These are phyloP conservation scores for Canariomyces notabilis DNA, from an alignment of 2,329 filamentous ascomycete genomes.

Conservation along the genomic window DNA sequence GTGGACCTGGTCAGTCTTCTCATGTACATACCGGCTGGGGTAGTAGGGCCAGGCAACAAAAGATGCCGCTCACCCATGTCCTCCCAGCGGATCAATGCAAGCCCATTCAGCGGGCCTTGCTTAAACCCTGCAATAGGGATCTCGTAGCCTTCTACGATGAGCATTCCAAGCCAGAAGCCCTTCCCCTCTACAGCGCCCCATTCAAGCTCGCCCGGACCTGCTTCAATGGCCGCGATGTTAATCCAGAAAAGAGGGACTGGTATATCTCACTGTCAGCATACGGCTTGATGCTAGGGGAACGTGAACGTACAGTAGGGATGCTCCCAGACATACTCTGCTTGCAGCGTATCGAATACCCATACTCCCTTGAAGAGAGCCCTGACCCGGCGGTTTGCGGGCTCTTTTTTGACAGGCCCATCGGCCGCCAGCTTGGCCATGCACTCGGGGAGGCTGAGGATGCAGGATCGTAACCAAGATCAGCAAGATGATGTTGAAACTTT, in stretches of 20 bases:
- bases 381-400: constrained; percentile 30
- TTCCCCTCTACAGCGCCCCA: background rate
- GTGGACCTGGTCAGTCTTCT: constrained; percentile 1
- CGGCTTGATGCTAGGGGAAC: background rate
- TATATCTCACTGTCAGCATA: background rate
- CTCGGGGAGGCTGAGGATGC: no score
- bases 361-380: constrained; percentile 28
- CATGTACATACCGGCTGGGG: background rate
- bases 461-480: no score
- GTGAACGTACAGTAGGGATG: constrained; percentile 27
- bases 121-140: background rate
- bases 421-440: background rate
- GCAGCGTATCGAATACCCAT: constrained; percentile 32
- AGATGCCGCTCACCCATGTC: background rate
- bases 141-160: background rate
- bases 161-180: background rate
- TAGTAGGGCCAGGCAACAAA: no score
- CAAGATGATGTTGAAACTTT: no score
- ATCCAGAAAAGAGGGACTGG: background rate
- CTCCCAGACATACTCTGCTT: constrained; percentile 35
- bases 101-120: background rate
- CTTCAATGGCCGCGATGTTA: background rate
- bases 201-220: background rate
- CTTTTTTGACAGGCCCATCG: constrained; percentile 29
- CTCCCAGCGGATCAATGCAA: background rate